A percentile compares a stretch with the other conserved stretches of the same genome.
phyloP scores from a whole-genome alignment of 2,329 filamentous ascomycete species.

The Blumeria hordei region DNA sequence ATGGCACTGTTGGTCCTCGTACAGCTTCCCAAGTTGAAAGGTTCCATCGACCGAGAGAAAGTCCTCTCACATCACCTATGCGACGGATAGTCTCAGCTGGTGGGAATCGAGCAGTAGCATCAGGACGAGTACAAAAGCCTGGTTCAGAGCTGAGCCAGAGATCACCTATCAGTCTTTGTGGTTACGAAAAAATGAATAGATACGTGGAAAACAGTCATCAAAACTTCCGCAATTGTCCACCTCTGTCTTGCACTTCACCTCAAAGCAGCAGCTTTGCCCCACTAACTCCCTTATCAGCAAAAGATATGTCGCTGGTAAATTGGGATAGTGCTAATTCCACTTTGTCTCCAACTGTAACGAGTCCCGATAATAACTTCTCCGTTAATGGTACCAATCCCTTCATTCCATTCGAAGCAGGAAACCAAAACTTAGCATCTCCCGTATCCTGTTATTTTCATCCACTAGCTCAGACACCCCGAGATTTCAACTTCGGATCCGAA shows the following conservation, averaged over 20 bases:
- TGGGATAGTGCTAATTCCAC: conserved; percentile 8
- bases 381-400: conserved; percentile 7
- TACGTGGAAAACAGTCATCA: conserved; percentile 13
- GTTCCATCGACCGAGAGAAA: conserved; percentile 10
- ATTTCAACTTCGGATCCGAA: conserved; percentile 6
- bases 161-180: conserved; percentile 12
- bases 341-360: conserved; percentile 9
- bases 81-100: conserved; percentile 14
- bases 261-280: conserved; percentile 14
- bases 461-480: conserved; percentile 7
- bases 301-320: conserved; percentile 10
- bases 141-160: conserved; percentile 13
- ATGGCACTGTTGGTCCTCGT: conserved; percentile 11
- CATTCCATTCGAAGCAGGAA: conserved; percentile 7
- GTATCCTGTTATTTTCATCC: conserved; percentile 11
- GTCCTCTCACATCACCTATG: conserved; percentile 13
- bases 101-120: conserved; percentile 11
- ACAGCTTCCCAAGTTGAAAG: conserved; percentile 14
- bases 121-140: conserved; percentile 12
- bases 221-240: conserved; percentile 8
- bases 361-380: conserved; percentile 10
- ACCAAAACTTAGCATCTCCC: conserved; percentile 12
- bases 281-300: conserved; percentile 14
- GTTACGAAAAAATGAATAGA: conserved; percentile 9
- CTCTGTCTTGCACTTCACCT: conserved; percentile 9